These are phyloP conservation scores for Pseudoturritis turrita DNA, from an alignment of 345 rosid species.

Conservation along the genomic window DNA sequence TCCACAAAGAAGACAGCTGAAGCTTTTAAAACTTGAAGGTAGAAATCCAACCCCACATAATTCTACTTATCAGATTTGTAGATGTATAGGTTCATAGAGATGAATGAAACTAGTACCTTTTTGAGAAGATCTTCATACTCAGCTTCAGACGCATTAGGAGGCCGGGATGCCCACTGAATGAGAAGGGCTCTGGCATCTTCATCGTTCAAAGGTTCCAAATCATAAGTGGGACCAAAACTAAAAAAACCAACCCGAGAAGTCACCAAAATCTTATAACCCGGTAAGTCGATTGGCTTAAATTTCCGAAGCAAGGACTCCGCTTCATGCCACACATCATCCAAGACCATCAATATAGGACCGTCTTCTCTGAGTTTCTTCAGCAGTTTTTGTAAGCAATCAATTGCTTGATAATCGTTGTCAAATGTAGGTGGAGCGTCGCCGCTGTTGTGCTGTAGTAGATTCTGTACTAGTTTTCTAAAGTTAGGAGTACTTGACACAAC, in stretches of 20 bases:
- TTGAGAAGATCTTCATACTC: conserved; percentile 31
- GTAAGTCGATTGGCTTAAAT: conserved; percentile 13
- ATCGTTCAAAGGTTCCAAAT: conserved; percentile 33
- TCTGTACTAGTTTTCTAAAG: conserved; percentile 30
- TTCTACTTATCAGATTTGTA: neutral
- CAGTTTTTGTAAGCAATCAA: conserved; percentile 13
- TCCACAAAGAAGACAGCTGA: too few relatives aligned
- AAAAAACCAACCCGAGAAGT: conserved; percentile 52
- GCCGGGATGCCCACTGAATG: conserved; percentile 13
- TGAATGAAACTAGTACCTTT: conserved; percentile 19
- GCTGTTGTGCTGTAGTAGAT: conserved; percentile 31
- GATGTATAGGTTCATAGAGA: neutral
- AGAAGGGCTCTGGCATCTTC: conserved; percentile 45
- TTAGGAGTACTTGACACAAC: conserved; percentile 42
- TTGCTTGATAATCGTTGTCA: conserved; percentile 32
- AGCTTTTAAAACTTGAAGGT: too few relatives aligned
- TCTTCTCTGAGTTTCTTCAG: conserved; percentile 10
- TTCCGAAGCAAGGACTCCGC: conserved; percentile 35
- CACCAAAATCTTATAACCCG: conserved; percentile 50
- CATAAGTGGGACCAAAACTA: conserved; percentile 25
- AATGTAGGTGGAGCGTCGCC: neutral
- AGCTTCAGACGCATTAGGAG: neutral
- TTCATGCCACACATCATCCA: conserved; percentile 66
- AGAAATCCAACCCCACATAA: too few relatives aligned
- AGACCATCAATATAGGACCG: conserved; percentile 46